Conservation (phyloP, 495 filamentous ascomycete genomes). For the Trichoderma gamsii region DNA sequence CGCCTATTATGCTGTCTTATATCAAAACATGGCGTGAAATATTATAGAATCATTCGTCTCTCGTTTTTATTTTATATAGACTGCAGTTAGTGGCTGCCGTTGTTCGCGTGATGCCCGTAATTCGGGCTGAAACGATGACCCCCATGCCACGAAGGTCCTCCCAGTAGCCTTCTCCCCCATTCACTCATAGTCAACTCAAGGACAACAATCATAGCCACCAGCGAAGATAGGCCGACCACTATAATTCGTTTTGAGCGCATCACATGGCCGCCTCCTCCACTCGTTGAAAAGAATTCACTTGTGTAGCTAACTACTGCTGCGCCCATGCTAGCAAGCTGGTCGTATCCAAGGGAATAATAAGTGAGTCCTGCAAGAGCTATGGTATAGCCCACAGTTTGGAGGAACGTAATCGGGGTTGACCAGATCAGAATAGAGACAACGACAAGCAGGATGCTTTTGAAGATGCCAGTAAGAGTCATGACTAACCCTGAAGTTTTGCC, state of each 20-base stretch:
- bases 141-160: not conserved
- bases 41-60: not conserved
- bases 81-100: not conserved
- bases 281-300: constrained; percentile 20
- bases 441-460: constrained; percentile 72
- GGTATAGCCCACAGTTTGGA: constrained; percentile 61
- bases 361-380: constrained; percentile 58
- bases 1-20: not conserved
- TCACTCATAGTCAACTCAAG: constrained; percentile 44
- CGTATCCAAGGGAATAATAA: constrained; percentile 61
- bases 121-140: not conserved
- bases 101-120: no score
- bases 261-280: not conserved
- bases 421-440: constrained; percentile 58
- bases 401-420: constrained; percentile 49
- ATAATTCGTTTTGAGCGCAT: not conserved
- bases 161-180: not conserved
- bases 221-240: not conserved
- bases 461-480: constrained; percentile 67
- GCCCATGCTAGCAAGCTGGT: constrained; percentile 59
- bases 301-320: constrained; percentile 55
- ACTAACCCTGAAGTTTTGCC: constrained; percentile 72
- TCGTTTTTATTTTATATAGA: not conserved
- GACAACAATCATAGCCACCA: constrained; percentile 41
- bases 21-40: not conserved